Evolutionary conservation across 805 yeast species (phyloP).

Genomic region (Wickerhamomyces bovis): DNA sequence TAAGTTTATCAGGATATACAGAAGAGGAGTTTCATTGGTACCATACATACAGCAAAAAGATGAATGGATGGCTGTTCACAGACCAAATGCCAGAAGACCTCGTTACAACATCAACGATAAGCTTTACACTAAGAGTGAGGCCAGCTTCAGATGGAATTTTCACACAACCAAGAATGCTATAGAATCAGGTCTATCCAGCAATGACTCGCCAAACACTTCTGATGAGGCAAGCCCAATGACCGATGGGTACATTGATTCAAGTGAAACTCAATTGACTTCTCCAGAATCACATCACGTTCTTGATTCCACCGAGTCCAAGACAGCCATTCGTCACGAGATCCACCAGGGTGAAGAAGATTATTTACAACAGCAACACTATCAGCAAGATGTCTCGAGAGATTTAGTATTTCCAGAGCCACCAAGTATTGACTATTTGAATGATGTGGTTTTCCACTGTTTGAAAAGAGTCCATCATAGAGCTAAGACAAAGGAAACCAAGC

Average conservation of each 20-base stretch:
- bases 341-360: not conserved
- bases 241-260: conserved; percentile 6
- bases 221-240: conserved; percentile 12
- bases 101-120: conserved; percentile 29
- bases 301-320: not conserved
- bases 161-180: not conserved
- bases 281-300: conserved; percentile 3
- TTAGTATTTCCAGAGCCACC: not conserved
- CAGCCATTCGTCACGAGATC: conserved; percentile 2
- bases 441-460: conserved; percentile 39
- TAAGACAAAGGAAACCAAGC: conserved; percentile 39
- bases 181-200: conserved; percentile 4
- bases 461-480: conserved; percentile 48
- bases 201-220: not conserved
- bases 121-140: conserved; percentile 22
- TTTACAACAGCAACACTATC: not conserved
- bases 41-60: conserved; percentile 36
- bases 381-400: conserved; percentile 1
- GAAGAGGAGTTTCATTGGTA: conserved; percentile 26
- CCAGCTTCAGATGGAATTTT: conserved; percentile 23
- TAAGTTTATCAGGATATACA: conserved; percentile 40
- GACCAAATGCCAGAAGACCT: conserved; percentile 29
- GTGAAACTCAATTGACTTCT: conserved; percentile 19
- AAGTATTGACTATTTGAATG: conserved; percentile 32
- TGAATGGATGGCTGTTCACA: conserved; percentile 27